Evolutionary conservation across 164 flowering plant species (phyloP), one percentile per base, ranked within the genome.

Genomic region (Paratinospora sagittata): DNA sequence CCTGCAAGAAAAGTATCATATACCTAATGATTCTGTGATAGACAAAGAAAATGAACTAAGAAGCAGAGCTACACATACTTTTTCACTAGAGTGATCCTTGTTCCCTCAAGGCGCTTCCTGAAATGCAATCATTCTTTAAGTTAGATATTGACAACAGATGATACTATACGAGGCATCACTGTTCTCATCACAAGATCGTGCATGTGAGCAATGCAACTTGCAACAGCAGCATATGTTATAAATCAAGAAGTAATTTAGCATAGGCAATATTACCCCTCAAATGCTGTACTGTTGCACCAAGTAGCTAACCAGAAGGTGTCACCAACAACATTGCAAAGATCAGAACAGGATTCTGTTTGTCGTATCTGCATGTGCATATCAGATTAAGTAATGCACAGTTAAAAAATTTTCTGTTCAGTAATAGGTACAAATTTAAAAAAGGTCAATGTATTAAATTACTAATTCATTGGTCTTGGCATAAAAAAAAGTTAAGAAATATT

Each of bases 221-320:
- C n/a, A n/a, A n/a, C n/a, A n/a, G n/a, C n/a, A n/a, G n/a, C n/a
- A n/a, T n/a, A n/a, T n/a, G n/a, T n/a, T n/a, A n/a, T n/a, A n/a
- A n/a, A n/a, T n/a, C n/a, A n/a, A n/a, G n/a, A n/a, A n/a, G n/a
- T n/a, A n/a, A n/a, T n/a, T n/a, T n/a, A n/a, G n/a, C n/a, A n/a
- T n/a, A n/a, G 34, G 34, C 34, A 30, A 30, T 30, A 30, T 80
- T 89, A 95, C 99, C 97, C 99, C 78, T 91, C 89, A 84, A 73
- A 70, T 58, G 97, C 93, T 39, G 86, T 77, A 76, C 99, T 95
- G 78, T 84, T 81, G 80, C 97, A 95, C 85, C 89, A 83, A 67
- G 97, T 95, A 70, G 97, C 82, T 82, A 91, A 69, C 97, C 97
- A 95, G 86, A 91, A 95, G 73, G 91, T 94, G 79, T 91, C 89